Evolutionary conservation across 257 asterid species (phyloP), one percentile per base, ranked within the genome.

Genomic region (Capsicum baccatum): DNA sequence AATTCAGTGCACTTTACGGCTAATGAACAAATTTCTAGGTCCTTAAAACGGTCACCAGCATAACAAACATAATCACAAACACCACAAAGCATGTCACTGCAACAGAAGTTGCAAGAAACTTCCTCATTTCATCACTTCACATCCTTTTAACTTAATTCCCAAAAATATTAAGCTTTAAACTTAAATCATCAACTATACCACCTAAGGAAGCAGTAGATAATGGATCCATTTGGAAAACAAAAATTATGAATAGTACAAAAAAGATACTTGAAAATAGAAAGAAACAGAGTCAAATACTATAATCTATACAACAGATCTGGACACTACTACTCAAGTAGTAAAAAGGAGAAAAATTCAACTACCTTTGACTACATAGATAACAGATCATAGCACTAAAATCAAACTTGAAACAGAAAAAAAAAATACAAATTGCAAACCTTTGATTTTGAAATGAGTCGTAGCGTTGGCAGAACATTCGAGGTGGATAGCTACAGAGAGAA

Each of bases 391-490:
- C 76, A 54, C 62, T 48, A 3, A 12, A 42, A 26, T 58, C 63
- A 62, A 44, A 39, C 21, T 19, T 47, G 50, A 48, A 80, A 6
- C 9, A 39, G 16, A 69, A 83, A n/a, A 12, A 52, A 26, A 26
- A 54, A 80, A 39, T 64, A 50, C 9, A 67, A 64, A 69, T 57
- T 44, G 74, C 42, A n/a, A 80, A 93, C 99, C 99, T 96, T 96
- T 37, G 92, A 83, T 92, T 94, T 96, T 21, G 98, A 96, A 33
- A 96, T 94, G 92, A 96, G 33, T 26, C 2, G 33, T 26, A 26
- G 33, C 33, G 33, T 26, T 26, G 33, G 33, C 33, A 26, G 33
- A 26, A 26, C 33, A 26, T 26, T 26, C 33, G 33, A 26, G 33
- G 33, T 26, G 33, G 33, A 0, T 26, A 26, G 33, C 33, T 26